Conservation (phyloP, 371 early-diverging fungal species). For the Saksenaea vasiformis region DNA sequence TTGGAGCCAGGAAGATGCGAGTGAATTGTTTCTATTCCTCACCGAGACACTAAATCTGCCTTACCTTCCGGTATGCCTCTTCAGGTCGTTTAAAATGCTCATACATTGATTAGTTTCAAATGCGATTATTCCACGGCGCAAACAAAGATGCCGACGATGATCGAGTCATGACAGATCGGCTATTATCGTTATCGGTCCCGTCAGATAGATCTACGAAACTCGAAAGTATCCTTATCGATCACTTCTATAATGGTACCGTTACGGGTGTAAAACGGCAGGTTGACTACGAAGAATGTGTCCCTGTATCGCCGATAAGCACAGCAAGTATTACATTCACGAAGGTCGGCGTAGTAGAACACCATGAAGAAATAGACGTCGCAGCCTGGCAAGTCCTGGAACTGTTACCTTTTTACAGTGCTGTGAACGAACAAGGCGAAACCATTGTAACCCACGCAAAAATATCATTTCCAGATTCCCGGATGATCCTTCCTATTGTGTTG, state of each 20-base stretch:
- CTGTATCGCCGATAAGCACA: background rate
- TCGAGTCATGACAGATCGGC: constrained; percentile 58
- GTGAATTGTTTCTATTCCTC: constrained; percentile 59
- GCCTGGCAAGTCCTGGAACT: constrained; percentile 65
- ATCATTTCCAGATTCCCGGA: constrained; percentile 49
- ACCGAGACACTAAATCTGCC: constrained; percentile 58
- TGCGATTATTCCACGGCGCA: constrained; percentile 59
- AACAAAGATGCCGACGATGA: constrained; percentile 53
- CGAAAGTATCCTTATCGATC: constrained; percentile 27
- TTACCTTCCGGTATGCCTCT: constrained; percentile 49
- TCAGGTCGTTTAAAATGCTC: background rate
- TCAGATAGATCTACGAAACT: constrained; percentile 9
- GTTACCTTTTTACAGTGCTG: constrained; percentile 59
- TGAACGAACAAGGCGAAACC: constrained; percentile 56
- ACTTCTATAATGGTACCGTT: constrained; percentile 38
- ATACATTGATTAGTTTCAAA: constrained; percentile 37
- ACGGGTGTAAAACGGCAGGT: constrained; percentile 37
- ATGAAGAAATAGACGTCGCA: constrained; percentile 22
- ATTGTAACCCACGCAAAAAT: constrained; percentile 42
- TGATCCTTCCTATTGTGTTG: constrained; percentile 57
- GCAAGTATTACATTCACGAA: background rate
- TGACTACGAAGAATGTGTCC: constrained; percentile 6
- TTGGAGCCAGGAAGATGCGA: constrained; percentile 60
- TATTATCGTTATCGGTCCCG: constrained; percentile 53
- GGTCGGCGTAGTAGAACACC: constrained; percentile 2